A percentile compares a stretch with the other conserved stretches of the same genome.
Evolutionary conservation across 768 basidiomycete species (phyloP).

Genomic region (Lactifluus echinatus): DNA sequence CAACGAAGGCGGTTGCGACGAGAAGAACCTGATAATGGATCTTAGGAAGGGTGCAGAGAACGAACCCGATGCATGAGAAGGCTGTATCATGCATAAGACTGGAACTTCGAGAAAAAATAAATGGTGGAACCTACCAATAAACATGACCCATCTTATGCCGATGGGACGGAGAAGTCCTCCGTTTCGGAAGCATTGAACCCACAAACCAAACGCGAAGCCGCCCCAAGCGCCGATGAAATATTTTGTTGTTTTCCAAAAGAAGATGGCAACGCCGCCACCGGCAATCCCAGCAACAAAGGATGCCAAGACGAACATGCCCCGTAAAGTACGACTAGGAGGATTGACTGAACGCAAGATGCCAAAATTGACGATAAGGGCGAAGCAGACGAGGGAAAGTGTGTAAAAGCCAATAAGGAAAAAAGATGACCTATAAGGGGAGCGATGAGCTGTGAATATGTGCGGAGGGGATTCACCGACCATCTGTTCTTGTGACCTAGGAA

Average conservation of each 20-base stretch:
- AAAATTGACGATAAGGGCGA: constrained; percentile 81
- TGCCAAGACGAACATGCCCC: constrained; percentile 86
- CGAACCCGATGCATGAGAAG: constrained; percentile 68
- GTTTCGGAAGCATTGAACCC: constrained; percentile 76
- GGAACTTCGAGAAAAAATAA: constrained; percentile 12
- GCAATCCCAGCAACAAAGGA: constrained; percentile 71
- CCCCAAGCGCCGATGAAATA: constrained; percentile 80
- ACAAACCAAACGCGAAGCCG: constrained; percentile 80
- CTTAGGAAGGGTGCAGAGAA: constrained; percentile 76
- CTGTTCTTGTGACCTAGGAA: constrained; percentile 94
- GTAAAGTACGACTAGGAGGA: constrained; percentile 66
- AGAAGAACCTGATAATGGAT: constrained; percentile 84
- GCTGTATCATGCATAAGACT: constrained; percentile 33
- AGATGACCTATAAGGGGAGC: constrained; percentile 55
- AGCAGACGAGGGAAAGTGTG: constrained; percentile 73
- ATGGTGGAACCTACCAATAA: constrained; percentile 51
- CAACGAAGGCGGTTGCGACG: constrained; percentile 81
- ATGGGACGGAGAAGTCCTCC: constrained; percentile 74
- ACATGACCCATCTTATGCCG: constrained; percentile 83
- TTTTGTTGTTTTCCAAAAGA: constrained; percentile 86
- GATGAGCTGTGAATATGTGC: constrained; percentile 19
- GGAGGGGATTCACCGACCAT: constrained; percentile 47
- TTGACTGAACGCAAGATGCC: constrained; percentile 81
- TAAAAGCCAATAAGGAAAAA: constrained; percentile 93
- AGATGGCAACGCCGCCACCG: constrained; percentile 79